Evolutionary conservation across 2,329 filamentous ascomycete genomes (phyloP), one percentile per base, ranked within the genome.

Genomic region (Aurifilum marmelostoma): DNA sequence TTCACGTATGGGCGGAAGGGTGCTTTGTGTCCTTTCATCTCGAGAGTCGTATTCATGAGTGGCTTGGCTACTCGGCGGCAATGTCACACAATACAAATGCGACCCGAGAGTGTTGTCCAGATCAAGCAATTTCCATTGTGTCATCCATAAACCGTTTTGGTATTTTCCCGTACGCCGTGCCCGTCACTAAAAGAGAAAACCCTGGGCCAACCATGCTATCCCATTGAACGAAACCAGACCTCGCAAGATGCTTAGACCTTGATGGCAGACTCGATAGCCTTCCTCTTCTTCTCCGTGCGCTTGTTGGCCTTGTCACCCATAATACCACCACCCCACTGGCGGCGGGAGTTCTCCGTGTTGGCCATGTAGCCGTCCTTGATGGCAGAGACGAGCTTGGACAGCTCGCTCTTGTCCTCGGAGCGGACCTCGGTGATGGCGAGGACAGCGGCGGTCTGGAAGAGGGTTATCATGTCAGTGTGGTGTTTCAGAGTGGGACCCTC

Each of bases 271-370:
- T 98, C 96, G 74, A 96, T 80, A 80, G 94, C 94, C 92, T 97
- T 97, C 85, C 91, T 89, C 88, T 93, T 93, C 92, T 97, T 97
- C 83, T 85, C 83, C 73, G 84, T 87, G 79, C 85, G 85, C 84
- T 87, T 88, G 84, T 89, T 89, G 80, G 96, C 94, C 93, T 99
- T 99, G 82, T 91, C 88, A 80, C 96, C 87, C 94, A 99, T 97
- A 87, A 99, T 97, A 84, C 97, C 97, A 89, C 96, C 96, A 87
- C 97, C 96, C 96, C 97, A 99, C 86, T 95, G 92, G 83, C 92
- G 91, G 84, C 93, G 92, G 79, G 88, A 84, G 81, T 94, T 92
- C 86, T 98, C 95, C 83, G 92, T 92, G 90, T 97, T 97, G 84
- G 97, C 94, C 79, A 92, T 85, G 89, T 97, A 99, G 76, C 95